Conservation (phyloP, 2,329 filamentous ascomycete species). For the Neophaeococcomyces aloes region DNA sequence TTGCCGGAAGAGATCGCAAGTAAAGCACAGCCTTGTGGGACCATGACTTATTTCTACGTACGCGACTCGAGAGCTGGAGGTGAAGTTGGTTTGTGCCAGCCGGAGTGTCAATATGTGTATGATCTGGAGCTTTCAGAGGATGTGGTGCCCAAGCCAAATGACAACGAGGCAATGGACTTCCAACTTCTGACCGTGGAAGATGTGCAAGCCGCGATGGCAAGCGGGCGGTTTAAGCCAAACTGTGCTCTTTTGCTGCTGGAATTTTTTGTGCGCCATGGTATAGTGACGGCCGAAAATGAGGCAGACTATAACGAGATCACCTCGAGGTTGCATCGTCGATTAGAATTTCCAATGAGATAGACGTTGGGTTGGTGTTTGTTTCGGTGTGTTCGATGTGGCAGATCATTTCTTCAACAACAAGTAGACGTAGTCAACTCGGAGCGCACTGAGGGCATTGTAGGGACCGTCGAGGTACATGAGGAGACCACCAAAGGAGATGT, state of each 20-base stretch:
- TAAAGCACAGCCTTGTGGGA: constrained; percentile 51
- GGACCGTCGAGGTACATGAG: constrained; percentile 85
- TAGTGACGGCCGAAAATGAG: constrained; percentile 71
- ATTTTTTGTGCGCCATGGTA: constrained; percentile 78
- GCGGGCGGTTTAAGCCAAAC: constrained; percentile 83
- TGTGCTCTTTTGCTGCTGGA: constrained; percentile 75
- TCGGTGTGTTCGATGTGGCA: not conserved
- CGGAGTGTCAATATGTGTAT: constrained; percentile 85
- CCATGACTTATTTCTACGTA: constrained; percentile 75
- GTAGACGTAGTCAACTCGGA: constrained; percentile 90
- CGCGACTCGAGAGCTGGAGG: constrained; percentile 66
- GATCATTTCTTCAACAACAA: constrained; percentile 79
- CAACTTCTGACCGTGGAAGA: constrained; percentile 66
- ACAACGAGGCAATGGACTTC: constrained; percentile 84
- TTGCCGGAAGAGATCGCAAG: constrained; percentile 61
- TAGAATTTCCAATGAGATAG: constrained; percentile 65
- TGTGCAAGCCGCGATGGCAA: constrained; percentile 56
- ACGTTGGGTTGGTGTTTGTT: constrained; percentile 3
- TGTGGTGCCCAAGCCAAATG: constrained; percentile 63
- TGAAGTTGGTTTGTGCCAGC: constrained; percentile 72
- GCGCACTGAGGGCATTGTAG: constrained; percentile 84
- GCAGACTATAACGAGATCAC: constrained; percentile 65
- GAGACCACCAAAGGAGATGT: constrained; percentile 85
- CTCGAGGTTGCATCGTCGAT: constrained; percentile 60
- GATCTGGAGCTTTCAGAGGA: constrained; percentile 66